phyloP scores from a whole-genome alignment of 2,329 filamentous ascomycete genomes.

The Colletotrichum cereale region DNA sequence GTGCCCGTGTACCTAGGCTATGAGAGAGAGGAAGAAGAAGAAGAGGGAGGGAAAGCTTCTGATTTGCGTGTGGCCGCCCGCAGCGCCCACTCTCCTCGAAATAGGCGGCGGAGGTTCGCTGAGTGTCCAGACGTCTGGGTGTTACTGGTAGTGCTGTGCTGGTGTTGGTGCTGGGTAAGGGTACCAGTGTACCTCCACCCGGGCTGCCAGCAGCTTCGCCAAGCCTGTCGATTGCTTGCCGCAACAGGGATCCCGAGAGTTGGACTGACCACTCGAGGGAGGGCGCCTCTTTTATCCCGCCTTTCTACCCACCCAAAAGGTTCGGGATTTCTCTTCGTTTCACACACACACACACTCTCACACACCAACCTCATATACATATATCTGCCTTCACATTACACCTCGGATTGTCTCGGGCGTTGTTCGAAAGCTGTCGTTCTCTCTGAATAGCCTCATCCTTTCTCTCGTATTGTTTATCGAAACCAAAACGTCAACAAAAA shows the following conservation, averaged over 20 bases:
- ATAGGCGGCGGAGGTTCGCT: background rate
- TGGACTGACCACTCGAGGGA: constrained; percentile 12
- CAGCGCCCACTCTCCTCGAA: constrained; percentile 31
- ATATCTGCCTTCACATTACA: constrained; percentile 2
- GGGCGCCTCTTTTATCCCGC: constrained; percentile 34
- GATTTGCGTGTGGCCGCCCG: constrained; percentile 11
- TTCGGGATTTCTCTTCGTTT: constrained; percentile 19
- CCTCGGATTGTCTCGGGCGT: background rate
- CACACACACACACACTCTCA: constrained; percentile 18
- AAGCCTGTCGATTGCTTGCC: constrained; percentile 9
- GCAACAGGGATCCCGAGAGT: constrained; percentile 3
- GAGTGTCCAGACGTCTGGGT: background rate
- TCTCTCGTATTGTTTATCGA: background rate
- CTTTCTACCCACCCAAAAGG: constrained; percentile 9
- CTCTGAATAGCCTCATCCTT: constrained; percentile 1
- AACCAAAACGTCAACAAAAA: background rate
- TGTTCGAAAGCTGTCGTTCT: background rate
- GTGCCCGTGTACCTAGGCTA: no score
- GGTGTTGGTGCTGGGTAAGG: constrained; percentile 6
- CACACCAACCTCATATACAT: background rate
- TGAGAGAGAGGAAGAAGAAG: background rate
- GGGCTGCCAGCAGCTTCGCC: constrained; percentile 6
- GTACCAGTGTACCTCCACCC: constrained; percentile 13
- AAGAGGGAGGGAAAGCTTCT: constrained; percentile 7
- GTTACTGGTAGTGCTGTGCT: background rate